These are phyloP conservation scores for Cephalotrichum gorgonifer DNA, from an alignment of 2,329 filamentous ascomycete species.

Conservation along the genomic window DNA sequence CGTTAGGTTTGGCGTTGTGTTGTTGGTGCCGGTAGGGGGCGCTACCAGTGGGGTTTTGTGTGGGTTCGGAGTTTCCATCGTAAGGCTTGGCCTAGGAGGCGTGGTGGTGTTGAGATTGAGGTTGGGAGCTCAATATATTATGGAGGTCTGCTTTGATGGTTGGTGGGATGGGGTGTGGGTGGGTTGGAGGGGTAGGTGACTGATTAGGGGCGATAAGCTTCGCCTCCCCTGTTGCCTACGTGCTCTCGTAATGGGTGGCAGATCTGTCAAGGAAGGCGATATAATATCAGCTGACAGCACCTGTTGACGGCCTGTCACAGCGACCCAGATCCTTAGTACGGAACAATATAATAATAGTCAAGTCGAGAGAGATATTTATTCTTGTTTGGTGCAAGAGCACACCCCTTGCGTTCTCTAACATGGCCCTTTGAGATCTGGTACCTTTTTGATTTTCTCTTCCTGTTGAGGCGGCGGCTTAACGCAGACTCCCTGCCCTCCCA, in stretches of 20 bases:
- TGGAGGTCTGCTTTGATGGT: background rate
- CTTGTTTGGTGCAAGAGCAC: background rate
- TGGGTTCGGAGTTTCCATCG: background rate
- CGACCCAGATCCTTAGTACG: too few species aligned
- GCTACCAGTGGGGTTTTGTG: constrained; percentile 1
- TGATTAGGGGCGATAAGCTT: constrained; percentile 1
- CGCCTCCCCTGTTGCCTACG: background rate
- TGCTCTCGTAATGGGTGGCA: background rate
- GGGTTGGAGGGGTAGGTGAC: background rate
- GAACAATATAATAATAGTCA: too few species aligned
- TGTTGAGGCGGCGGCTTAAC: background rate
- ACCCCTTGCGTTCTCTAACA: background rate
- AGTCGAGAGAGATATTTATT: too few species aligned
- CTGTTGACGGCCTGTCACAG: too few species aligned
- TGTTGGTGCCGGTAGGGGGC: background rate
- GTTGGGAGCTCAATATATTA: background rate
- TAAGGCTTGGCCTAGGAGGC: background rate
- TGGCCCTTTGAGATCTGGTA: background rate
- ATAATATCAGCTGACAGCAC: background rate
- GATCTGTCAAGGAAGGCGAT: background rate
- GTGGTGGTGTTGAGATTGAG: background rate
- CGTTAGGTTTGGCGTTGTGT: background rate
- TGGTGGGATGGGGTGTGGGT: background rate
- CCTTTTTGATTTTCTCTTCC: background rate
- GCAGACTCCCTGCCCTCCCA: constrained; percentile 58